phyloP scores from a whole-genome alignment of 2,329 filamentous ascomycete species.

The Claviceps africana region DNA sequence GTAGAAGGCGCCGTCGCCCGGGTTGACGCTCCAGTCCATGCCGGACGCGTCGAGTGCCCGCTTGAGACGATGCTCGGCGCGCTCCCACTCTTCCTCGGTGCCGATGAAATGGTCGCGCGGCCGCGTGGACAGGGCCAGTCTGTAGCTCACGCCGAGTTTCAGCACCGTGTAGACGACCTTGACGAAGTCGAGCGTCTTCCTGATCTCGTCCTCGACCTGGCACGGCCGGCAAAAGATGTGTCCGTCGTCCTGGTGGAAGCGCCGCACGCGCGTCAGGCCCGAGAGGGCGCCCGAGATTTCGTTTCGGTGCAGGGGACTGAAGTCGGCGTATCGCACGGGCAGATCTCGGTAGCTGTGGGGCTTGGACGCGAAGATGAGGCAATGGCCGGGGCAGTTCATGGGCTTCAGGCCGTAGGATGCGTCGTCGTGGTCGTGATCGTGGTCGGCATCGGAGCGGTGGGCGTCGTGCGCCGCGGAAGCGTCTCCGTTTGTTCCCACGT shows the following conservation, averaged over 20 bases:
- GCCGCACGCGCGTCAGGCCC: slow-evolving; percentile 68
- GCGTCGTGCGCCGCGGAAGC: slow-evolving; percentile 19
- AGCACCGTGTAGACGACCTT: slow-evolving; percentile 57
- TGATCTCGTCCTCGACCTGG: slow-evolving; percentile 64
- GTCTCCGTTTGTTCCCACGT: background rate
- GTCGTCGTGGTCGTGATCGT: slow-evolving; percentile 26
- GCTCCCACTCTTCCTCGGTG: slow-evolving; percentile 46
- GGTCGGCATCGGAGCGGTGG: slow-evolving; percentile 8
- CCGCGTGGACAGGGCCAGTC: slow-evolving; percentile 64
- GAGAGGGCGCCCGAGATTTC: slow-evolving; percentile 71
- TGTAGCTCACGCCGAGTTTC: slow-evolving; percentile 52
- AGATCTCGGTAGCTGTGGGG: slow-evolving; percentile 65
- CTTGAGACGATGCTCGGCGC: slow-evolving; percentile 26
- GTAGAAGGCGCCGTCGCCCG: slow-evolving; percentile 80
- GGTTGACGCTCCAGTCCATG: slow-evolving; percentile 58
- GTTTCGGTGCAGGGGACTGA: slow-evolving; percentile 75
- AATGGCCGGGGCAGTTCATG: slow-evolving; percentile 89
- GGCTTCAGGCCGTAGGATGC: slow-evolving; percentile 69
- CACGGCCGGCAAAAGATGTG: slow-evolving; percentile 77
- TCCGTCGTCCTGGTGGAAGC: slow-evolving; percentile 83
- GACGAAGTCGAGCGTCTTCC: slow-evolving; percentile 60
- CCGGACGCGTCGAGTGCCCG: slow-evolving; percentile 49
- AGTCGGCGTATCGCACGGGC: slow-evolving; percentile 75
- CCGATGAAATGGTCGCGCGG: slow-evolving; percentile 69
- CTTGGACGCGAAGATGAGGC: slow-evolving; percentile 64